Base-by-base conservation (phyloP, 2,329 filamentous ascomycete species). In the Verticillium nubilum region DNA sequence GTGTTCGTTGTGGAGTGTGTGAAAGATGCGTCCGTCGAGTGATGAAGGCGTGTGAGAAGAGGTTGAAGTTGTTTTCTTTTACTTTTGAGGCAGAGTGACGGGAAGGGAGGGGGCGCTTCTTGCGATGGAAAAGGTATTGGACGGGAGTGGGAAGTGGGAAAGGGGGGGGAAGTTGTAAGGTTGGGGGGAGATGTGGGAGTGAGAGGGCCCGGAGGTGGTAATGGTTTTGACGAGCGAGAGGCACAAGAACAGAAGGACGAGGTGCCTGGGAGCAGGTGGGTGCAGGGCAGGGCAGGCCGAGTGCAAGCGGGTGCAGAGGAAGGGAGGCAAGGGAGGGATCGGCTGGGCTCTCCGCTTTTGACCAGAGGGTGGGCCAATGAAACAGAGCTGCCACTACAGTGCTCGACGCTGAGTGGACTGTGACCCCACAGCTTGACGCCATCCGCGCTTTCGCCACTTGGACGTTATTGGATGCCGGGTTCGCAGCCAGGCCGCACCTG, bases 201-300 rank as follows among this genome's bases (percentile, higher is more conserved):
- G 47, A 62, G 56, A 56, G 58, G 52, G 53, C 62, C 55, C 33
- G 62, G 62, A 64, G 37, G 55, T 58, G 56, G 61, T 56, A 59
- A 56, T 63, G 62, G 57, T 64, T 64, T 64, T 64, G 62, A 63
- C 62, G 61, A 61, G 59, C 62, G 60, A 42, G 42, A 50, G 58
- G 25, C 31, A 59, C 47, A 53, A 57, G 62, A 57, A 56, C 57
- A 62, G 54, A 55, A 58, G 61, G 59, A 56, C 57, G 47, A 61
- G 57, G 60, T 54, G 52, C 52, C 52, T 57, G 60, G 60, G 58
- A 58, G 62, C 53, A 60, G 42, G 42, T 57, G 60, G 60, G 58
- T 60, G 62, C 53, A 60, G 42, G 42, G 42, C 42, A 47, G 42
- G 42, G 42, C 42, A 47, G 42, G n/a, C 42, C 42, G 42, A 47